Evolutionary conservation across 257 asterid species (phyloP), one percentile per base, ranked within the genome.

Genomic region (Solanum chaucha): DNA sequence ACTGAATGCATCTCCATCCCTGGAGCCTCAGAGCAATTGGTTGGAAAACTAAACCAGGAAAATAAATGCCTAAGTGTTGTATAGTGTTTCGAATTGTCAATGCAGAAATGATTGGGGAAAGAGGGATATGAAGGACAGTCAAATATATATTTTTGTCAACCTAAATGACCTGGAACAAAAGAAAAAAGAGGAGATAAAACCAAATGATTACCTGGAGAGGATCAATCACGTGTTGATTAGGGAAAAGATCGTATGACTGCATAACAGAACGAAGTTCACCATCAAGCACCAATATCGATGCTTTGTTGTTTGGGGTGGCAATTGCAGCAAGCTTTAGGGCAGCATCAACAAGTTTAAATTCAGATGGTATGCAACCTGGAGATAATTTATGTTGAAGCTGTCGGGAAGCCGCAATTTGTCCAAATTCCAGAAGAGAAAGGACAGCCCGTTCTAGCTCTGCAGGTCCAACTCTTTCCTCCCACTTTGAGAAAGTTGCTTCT

Each of bases 381-480:
- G 99, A 93, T 75, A 97, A 91, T 87, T 97, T 97, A 89, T 93
- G 91, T 87, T 95, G 99, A 90, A 97, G 94, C 91, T 97, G 99
- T 88, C 94, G 90, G 88, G 99, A 98, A 87, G 99, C 99, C 75
- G 93, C 86, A 88, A 90, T 89, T 91, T 95, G 99, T 86, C 99
- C 99, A 89, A 95, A 96, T 90, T 97, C 99, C 93, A 97, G 91
- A 87, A 97, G 90, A 30, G 99, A 95, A 88, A 97, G 98, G 90
- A 97, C 95, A n/a, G 99, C 99, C 87, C 93, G 92, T 89, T 97
- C 97, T 46, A 96, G 91, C 89, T 95, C 99, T 83, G 93, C 95
- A 75, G 97, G 96, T 80, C 93, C 98, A 89, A 96, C 97, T 90
- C 98, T 92, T 92, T 97, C 99, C 93, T 97, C 97, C 98, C 98